These are phyloP conservation scores for Plasmodium relictum DNA, from an alignment of 169 alveolate genomes.

Conservation along the genomic window DNA sequence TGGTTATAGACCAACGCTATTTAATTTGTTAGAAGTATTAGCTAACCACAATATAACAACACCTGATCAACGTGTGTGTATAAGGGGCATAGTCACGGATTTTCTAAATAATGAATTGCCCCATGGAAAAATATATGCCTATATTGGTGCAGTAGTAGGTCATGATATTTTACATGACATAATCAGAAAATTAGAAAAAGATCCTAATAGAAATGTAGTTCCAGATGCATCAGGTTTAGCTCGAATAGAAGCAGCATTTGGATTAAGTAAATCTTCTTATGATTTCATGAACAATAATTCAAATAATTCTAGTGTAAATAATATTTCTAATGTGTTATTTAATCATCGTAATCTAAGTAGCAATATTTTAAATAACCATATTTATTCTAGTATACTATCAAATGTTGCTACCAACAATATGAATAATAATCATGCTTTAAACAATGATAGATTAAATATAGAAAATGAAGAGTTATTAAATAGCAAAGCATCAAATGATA, in stretches of 20 bases:
- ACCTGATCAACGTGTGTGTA: conserved; percentile 92
- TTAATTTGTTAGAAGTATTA: conserved; percentile 88
- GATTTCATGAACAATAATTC: conserved; percentile 59
- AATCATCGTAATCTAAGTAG: conserved; percentile 87
- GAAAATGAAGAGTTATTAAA: conserved; percentile 39
- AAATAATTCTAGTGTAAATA: conserved; percentile 83
- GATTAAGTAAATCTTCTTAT: conserved; percentile 85
- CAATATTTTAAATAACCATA: conserved; percentile 82
- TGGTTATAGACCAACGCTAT: conserved; percentile 89
- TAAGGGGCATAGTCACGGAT: conserved; percentile 90
- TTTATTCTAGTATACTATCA: conserved; percentile 83
- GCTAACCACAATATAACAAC: conserved; percentile 92
- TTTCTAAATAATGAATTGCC: conserved; percentile 90
- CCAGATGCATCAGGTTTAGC: conserved; percentile 92
- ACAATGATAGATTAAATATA: conserved; percentile 4
- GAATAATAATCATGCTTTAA: neutral
- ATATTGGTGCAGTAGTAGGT: conserved; percentile 92
- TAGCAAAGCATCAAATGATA: conserved; percentile 29
- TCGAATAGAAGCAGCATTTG: conserved; percentile 89
- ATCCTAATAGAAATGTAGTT: conserved; percentile 87
- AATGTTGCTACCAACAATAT: conserved; percentile 81
- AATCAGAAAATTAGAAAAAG: conserved; percentile 87
- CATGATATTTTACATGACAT: conserved; percentile 90
- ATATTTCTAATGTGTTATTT: conserved; percentile 86
- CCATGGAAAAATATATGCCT: conserved; percentile 91